Base-by-base conservation (phyloP, 768 basidiomycete genomes). In the Goffeauzyma gilvescens region DNA sequence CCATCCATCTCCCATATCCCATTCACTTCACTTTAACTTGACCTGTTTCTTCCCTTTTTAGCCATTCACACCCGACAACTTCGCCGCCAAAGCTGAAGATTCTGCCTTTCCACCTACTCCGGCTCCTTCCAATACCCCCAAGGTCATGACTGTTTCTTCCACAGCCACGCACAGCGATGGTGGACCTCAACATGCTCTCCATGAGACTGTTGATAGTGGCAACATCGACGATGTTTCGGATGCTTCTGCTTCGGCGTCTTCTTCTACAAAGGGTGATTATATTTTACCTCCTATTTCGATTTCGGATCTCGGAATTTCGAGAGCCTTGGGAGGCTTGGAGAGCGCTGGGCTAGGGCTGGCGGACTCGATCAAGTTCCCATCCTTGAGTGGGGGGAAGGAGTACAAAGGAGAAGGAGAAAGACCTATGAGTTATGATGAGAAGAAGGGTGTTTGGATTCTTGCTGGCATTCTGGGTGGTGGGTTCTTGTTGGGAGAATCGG, bases 1-100 rank as follows among this genome's bases (percentile, higher is more conserved):
- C n/a, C n/a, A n/a, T n/a, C n/a, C n/a, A n/a, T n/a, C n/a, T n/a
- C n/a, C n/a, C n/a, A n/a, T n/a, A n/a, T n/a, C n/a, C n/a, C n/a
- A n/a, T n/a, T n/a, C n/a, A n/a, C 15, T 38, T 41, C 12, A 35
- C 18, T 12, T 46, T 51, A 24, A 41, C 50, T 14, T 32, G 50
- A 50, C 17, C 32, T 17, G 10, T 23, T 12, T 44, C 27, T 27
- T 5, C 21, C 45, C 24, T 49, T 32, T 36, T 8, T 52, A 79
- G 76, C 77, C 78, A 8, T 72, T 70, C 55, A 55, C 70, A 1
- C 71, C 70, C 25, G 75, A 78, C 65, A 69, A 74, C 51, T 76
- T 72, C 70, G 64, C 69, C 30, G 71, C 75, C 1, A 67, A 68
- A n/a, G 61, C 59, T 14, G 44, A 43, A 15, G 34, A 47, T 13